phyloP scores from a whole-genome alignment of 1,139 yeast genomes.

The Zygosaccharomyces pseudobailii region DNA sequence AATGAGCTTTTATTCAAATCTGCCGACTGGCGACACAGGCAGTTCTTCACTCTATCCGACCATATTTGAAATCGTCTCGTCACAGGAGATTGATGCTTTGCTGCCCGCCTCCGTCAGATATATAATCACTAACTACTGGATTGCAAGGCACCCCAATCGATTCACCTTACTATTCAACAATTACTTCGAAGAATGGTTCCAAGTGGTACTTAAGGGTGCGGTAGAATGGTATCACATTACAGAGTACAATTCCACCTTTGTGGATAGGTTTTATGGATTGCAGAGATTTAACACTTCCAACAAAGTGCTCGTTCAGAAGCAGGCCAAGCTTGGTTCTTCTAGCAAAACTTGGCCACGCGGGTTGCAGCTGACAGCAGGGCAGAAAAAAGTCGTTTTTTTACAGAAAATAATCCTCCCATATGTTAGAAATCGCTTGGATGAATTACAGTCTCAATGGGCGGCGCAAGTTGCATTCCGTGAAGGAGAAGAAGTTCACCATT shows the following conservation, averaged over 20 bases:
- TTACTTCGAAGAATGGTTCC: constrained; percentile 65
- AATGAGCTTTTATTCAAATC: constrained; percentile 33
- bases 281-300: constrained; percentile 52
- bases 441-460: constrained; percentile 57
- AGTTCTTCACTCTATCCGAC: constrained; percentile 25
- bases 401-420: constrained; percentile 69
- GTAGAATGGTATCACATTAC: constrained; percentile 70
- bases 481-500: constrained; percentile 34
- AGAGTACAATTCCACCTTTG: constrained; percentile 80
- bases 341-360: constrained; percentile 20
- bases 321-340: constrained; percentile 4
- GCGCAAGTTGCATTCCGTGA: constrained; percentile 54
- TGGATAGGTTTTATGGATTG: constrained; percentile 89
- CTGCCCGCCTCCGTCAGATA: constrained; percentile 81
- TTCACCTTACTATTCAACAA: constrained; percentile 57
- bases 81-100: constrained; percentile 70
- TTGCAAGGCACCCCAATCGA: constrained; percentile 70
- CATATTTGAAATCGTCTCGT: constrained; percentile 51
- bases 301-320: constrained; percentile 26
- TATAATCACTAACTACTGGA: constrained; percentile 68
- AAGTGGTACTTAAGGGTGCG: constrained; percentile 54
- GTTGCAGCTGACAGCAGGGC: constrained; percentile 49
- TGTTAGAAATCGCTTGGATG: constrained; percentile 61
- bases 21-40: constrained; percentile 18
- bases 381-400: constrained; percentile 54